Percentiles rank a stretch among this genome's conserved stretches.
These are phyloP conservation scores for Corniculantispora saksenae DNA, from an alignment of 2,329 filamentous ascomycete genomes.

Conservation along the genomic window DNA sequence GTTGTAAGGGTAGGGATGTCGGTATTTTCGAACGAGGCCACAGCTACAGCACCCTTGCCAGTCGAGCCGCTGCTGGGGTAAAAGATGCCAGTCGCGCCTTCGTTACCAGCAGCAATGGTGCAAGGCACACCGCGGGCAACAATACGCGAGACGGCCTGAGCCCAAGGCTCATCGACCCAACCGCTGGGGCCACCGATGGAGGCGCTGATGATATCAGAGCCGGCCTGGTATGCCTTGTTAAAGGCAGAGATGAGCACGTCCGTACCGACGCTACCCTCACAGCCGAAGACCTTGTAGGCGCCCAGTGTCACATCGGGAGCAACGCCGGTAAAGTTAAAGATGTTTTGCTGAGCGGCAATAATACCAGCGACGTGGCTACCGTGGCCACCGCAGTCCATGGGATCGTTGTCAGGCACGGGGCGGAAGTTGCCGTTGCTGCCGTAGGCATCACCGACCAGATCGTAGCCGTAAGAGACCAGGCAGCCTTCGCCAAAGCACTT, in stretches of 20 bases:
- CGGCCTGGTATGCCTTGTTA: slow-evolving; percentile 61
- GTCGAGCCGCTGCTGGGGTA: slow-evolving; percentile 50
- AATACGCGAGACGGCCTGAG: slow-evolving; percentile 52
- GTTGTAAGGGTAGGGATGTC: slow-evolving; percentile 45
- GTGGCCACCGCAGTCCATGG: slow-evolving; percentile 59
- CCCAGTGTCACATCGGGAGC: slow-evolving; percentile 58
- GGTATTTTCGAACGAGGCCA: slow-evolving; percentile 53
- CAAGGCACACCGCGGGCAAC: slow-evolving; percentile 55
- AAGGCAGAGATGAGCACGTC: slow-evolving; percentile 62
- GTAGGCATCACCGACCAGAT: slow-evolving; percentile 59
- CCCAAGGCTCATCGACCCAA: slow-evolving; percentile 54
- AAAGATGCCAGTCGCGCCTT: slow-evolving; percentile 48
- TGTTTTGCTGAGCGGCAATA: slow-evolving; percentile 58
- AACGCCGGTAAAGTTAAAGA: slow-evolving; percentile 57
- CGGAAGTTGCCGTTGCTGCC: slow-evolving; percentile 34
- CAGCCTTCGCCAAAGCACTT: slow-evolving; percentile 61
- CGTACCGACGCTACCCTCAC: slow-evolving; percentile 49
- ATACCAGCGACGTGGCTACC: slow-evolving; percentile 65
- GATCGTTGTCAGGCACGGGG: slow-evolving; percentile 47
- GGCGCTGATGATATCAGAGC: slow-evolving; percentile 57
- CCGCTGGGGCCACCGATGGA: slow-evolving; percentile 54
- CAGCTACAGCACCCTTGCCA: slow-evolving; percentile 47
- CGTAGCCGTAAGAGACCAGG: slow-evolving; percentile 57
- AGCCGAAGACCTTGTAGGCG: slow-evolving; percentile 60
- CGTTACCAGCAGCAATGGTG: slow-evolving; percentile 55